phyloP scores from a whole-genome alignment of 2,329 filamentous ascomycete genomes.

The Cladophialophora carrionii region DNA sequence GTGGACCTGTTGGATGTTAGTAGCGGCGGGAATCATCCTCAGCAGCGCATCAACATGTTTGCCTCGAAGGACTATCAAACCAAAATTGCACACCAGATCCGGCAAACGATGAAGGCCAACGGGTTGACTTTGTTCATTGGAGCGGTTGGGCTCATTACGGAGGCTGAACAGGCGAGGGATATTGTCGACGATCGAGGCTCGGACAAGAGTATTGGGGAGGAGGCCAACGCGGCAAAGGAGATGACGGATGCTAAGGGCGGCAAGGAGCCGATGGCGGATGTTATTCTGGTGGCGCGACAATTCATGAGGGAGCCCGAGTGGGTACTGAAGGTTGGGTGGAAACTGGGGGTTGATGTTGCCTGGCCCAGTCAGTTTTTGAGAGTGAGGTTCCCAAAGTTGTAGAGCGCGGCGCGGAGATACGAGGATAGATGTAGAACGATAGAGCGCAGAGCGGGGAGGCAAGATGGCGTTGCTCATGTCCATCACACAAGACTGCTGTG shows the following conservation, averaged over 20 bases:
- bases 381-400: conserved; percentile 37
- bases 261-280: conserved; percentile 47
- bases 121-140: conserved; percentile 53
- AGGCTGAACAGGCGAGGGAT: conserved; percentile 55
- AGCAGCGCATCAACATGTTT: conserved; percentile 49
- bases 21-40: conserved; percentile 64
- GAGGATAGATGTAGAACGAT: conserved; percentile 9
- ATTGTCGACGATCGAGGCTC: conserved; percentile 47
- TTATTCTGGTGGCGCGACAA: conserved; percentile 57
- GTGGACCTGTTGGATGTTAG: conserved; percentile 85
- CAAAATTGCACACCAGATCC: conserved; percentile 53
- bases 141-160: conserved; percentile 59
- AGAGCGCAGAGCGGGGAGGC: neutral
- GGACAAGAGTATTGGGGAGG: conserved; percentile 32
- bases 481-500: neutral
- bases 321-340: conserved; percentile 57
- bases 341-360: conserved; percentile 53
- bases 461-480: neutral
- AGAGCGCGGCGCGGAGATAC: neutral
- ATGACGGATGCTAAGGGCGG: conserved; percentile 34
- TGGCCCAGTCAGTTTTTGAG: conserved; percentile 54
- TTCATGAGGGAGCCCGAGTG: conserved; percentile 61
- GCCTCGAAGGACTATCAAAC: conserved; percentile 56
- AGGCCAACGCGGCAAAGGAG: conserved; percentile 34
- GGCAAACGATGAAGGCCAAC: conserved; percentile 45